Percentiles rank a stretch among this genome's conserved stretches.
Evolutionary conservation across 2,329 filamentous ascomycete species (phyloP).

Genomic region (Aspergillus udagawae): DNA sequence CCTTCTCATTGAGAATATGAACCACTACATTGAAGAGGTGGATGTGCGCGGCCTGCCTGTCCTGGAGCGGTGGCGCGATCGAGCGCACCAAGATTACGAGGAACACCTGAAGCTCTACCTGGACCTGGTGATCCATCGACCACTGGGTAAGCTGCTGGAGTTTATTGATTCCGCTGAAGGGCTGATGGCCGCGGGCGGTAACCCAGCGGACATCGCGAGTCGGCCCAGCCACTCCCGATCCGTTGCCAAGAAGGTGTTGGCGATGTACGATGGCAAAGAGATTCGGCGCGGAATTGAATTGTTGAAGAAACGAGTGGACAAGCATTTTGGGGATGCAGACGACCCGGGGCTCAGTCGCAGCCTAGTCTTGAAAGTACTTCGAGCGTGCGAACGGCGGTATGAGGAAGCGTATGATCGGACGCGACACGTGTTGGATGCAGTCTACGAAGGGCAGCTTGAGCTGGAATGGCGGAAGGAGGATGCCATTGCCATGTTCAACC

Average conservation of each 20-base stretch:
- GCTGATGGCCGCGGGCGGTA: conserved; percentile 55
- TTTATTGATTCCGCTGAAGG: conserved; percentile 86
- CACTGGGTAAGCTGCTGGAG: conserved; percentile 84
- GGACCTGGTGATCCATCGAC: conserved; percentile 79
- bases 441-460: conserved; percentile 45
- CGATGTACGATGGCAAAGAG: conserved; percentile 76
- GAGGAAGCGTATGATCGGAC: conserved; percentile 51
- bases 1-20: conserved; percentile 97
- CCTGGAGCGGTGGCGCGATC: conserved; percentile 76
- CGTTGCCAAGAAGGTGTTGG: conserved; percentile 81
- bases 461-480: conserved; percentile 48
- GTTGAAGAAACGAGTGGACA: conserved; percentile 87
- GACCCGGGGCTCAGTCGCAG: conserved; percentile 62
- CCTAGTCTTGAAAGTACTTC: conserved; percentile 57
- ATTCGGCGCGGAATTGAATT: conserved; percentile 86
- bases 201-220: conserved; percentile 61
- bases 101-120: conserved; percentile 89
- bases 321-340: conserved; percentile 91
- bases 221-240: conserved; percentile 79
- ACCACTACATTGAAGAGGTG: conserved; percentile 91
- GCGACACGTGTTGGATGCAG: conserved; percentile 39
- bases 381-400: conserved; percentile 57
- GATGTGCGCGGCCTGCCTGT: conserved; percentile 70
- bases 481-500: conserved; percentile 39
- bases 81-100: conserved; percentile 70